Percentiles rank a stretch among this genome's conserved stretches.
These are phyloP conservation scores for Puccinellia tenuiflora DNA, from an alignment of 176 grass and related monocot species.

Conservation along the genomic window DNA sequence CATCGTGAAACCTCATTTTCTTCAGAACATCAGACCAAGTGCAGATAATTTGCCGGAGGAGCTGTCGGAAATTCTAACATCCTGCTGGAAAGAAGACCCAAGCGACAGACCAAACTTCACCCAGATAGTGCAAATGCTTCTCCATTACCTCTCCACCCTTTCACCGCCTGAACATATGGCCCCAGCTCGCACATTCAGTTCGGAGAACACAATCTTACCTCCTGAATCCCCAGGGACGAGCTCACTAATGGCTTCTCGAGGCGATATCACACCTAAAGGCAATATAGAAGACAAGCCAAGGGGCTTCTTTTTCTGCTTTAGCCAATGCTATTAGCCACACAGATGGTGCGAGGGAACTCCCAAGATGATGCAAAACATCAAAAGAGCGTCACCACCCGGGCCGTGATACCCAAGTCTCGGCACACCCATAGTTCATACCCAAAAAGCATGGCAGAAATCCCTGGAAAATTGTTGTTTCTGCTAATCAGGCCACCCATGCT, in stretches of 20 bases:
- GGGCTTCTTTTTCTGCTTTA: constrained; percentile 93
- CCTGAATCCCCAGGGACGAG: constrained; percentile 92
- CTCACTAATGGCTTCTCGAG: constrained; percentile 73
- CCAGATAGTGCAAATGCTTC: constrained; percentile 93
- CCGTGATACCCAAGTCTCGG: neutral
- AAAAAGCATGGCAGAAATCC: constrained; percentile 27
- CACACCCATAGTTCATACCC: constrained; percentile 22
- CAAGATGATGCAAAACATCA: constrained; percentile 4
- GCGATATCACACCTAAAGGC: constrained; percentile 54
- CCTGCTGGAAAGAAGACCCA: constrained; percentile 96
- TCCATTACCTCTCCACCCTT: constrained; percentile 79
- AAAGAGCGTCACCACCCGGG: neutral
- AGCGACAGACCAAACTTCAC: constrained; percentile 88
- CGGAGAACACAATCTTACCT: constrained; percentile 81
- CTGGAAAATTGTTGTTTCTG: constrained; percentile 31
- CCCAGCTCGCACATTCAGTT: constrained; percentile 55
- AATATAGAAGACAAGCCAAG: constrained; percentile 55
- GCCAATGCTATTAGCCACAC: constrained; percentile 73
- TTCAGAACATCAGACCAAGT: constrained; percentile 86
- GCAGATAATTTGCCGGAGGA: constrained; percentile 81
- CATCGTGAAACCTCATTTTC: constrained; percentile 20
- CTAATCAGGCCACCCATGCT: constrained; percentile 5
- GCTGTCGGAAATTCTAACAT: constrained; percentile 67
- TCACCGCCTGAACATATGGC: constrained; percentile 49
- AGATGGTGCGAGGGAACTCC: neutral